Evolutionary conservation across 345 rosid species (phyloP).

Genomic region (Physaria fendleri): DNA sequence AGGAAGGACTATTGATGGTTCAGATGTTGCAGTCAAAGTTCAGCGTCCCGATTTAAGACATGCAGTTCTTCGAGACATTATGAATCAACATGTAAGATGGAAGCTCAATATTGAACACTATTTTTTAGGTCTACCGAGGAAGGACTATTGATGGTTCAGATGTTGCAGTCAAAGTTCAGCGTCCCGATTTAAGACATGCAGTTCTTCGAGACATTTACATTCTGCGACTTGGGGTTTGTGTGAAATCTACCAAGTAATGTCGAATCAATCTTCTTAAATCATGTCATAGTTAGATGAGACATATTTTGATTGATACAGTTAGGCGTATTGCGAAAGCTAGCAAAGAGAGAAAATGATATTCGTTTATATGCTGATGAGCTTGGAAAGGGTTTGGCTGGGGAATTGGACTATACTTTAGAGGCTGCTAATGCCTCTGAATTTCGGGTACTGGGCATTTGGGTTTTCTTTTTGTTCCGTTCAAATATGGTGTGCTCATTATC

Average conservation of each 20-base stretch:
- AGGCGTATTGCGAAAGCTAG: slow-evolving; percentile 77
- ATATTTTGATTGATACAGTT: slow-evolving; percentile 44
- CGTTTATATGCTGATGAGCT: slow-evolving; percentile 94
- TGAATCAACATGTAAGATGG: too few relatives aligned
- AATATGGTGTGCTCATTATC: not conserved
- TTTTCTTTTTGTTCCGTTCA: not conserved
- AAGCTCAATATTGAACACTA: slow-evolving; percentile 17
- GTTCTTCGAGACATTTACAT: slow-evolving; percentile 84
- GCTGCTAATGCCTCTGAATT: slow-evolving; percentile 81
- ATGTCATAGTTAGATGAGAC: slow-evolving; percentile 16
- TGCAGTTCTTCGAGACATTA: slow-evolving; percentile 79
- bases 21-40: slow-evolving; percentile 82
- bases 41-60: slow-evolving; percentile 89
- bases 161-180: slow-evolving; percentile 95
- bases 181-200: slow-evolving; percentile 78
- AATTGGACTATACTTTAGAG: slow-evolving; percentile 79
- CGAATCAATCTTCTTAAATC: slow-evolving; percentile 3
- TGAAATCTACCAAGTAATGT: not conserved
- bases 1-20: slow-evolving; percentile 70
- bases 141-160: slow-evolving; percentile 59
- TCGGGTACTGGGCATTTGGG: slow-evolving; percentile 42
- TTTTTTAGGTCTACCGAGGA: slow-evolving; percentile 70
- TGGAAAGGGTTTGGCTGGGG: slow-evolving; percentile 92
- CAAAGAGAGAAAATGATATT: slow-evolving; percentile 77
- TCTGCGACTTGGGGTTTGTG: slow-evolving; percentile 83